Evolutionary conservation across 2,329 filamentous ascomycete species (phyloP).

Genomic region (Lomentospora prolificans): DNA sequence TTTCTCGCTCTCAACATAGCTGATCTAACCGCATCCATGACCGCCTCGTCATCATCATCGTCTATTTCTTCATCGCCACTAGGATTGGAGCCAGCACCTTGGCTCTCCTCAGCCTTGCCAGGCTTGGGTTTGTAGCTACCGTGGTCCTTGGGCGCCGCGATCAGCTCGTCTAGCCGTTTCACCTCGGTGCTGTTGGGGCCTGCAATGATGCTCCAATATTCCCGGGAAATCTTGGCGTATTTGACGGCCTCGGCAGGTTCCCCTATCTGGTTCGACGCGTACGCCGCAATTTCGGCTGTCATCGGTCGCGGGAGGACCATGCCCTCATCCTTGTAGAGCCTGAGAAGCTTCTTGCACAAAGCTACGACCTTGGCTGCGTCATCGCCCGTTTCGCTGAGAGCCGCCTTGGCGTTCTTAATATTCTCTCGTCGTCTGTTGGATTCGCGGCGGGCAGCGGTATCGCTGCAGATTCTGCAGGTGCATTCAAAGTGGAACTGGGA

Average conservation of each 20-base stretch:
- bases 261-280: conserved; percentile 8
- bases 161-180: conserved; percentile 8
- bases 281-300: conserved; percentile 8
- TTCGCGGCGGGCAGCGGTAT: background rate
- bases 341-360: background rate
- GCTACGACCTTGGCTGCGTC: background rate
- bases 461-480: conserved; percentile 8
- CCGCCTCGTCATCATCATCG: background rate
- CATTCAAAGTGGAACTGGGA: conserved; percentile 9
- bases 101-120: background rate
- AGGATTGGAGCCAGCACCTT: background rate
- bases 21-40: conserved; percentile 2
- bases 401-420: conserved; percentile 1
- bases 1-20: conserved; percentile 4
- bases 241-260: conserved; percentile 1
- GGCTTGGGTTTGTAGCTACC: conserved; percentile 2
- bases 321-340: conserved; percentile 9
- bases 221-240: conserved; percentile 4
- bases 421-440: conserved; percentile 5
- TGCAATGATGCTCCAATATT: conserved; percentile 2
- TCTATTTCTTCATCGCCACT: background rate
- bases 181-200: conserved; percentile 7
- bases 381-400: background rate
- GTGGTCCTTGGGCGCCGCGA: conserved; percentile 5
- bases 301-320: conserved; percentile 3